These are phyloP conservation scores for Lactarius trivialis DNA, from an alignment of 768 basidiomycete species.

Conservation along the genomic window DNA sequence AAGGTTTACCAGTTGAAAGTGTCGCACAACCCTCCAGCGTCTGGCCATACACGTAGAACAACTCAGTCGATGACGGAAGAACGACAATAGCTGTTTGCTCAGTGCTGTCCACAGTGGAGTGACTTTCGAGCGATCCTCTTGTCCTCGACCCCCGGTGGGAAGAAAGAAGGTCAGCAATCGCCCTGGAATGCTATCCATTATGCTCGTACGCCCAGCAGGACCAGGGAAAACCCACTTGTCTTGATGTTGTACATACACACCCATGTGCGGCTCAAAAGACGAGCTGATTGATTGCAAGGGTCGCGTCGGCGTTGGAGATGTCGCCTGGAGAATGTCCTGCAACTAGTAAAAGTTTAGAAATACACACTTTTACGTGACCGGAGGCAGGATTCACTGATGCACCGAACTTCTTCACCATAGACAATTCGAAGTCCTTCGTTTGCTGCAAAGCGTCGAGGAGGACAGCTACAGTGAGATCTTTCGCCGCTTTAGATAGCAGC, in stretches of 20 bases:
- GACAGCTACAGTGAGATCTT: conserved; percentile 64
- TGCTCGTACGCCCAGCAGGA: neutral
- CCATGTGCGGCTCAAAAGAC: conserved; percentile 91
- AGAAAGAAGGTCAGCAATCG: conserved; percentile 85
- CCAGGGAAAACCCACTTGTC: conserved; percentile 60
- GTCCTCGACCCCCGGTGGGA: conserved; percentile 61
- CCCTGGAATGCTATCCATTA: conserved; percentile 40
- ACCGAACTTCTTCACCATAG: conserved; percentile 77
- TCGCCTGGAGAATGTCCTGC: conserved; percentile 53
- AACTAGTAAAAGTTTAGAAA: conserved; percentile 37
- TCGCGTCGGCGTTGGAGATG: conserved; percentile 43
- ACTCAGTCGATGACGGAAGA: conserved; percentile 87
- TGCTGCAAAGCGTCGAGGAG: conserved; percentile 84
- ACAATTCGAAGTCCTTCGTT: conserved; percentile 81
- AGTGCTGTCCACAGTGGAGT: conserved; percentile 37
- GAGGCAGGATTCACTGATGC: conserved; percentile 46
- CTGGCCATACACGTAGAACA: conserved; percentile 97
- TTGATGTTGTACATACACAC: conserved; percentile 92
- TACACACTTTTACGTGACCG: neutral
- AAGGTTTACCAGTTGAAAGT: conserved; percentile 73
- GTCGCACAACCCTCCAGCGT: conserved; percentile 92
- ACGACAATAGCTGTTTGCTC: conserved; percentile 54
- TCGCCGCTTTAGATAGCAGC: conserved; percentile 70
- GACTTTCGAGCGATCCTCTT: conserved; percentile 55
- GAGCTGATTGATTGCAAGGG: conserved; percentile 67